phyloP scores from a whole-genome alignment of 345 rosid genomes.

The rapeseed (Brassica napus) region DNA sequence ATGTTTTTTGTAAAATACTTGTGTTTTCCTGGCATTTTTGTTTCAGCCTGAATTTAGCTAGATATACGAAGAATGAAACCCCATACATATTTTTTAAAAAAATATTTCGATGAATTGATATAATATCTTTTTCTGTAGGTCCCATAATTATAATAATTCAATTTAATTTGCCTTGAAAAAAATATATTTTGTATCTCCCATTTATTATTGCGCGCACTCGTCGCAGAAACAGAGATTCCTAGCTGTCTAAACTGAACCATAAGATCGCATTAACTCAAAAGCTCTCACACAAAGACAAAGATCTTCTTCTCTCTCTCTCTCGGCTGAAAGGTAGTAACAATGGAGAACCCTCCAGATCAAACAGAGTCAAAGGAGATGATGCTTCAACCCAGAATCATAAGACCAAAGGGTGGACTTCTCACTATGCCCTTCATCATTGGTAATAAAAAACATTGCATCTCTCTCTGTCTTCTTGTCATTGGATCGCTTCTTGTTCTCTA shows the following conservation, averaged over 20 bases:
- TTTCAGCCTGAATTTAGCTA: slow-evolving; percentile 11
- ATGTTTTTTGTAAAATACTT: not conserved
- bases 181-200: slow-evolving; percentile 1
- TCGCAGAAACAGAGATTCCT: slow-evolving; percentile 45
- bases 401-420: slow-evolving; percentile 62
- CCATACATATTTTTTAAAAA: not conserved
- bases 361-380: slow-evolving; percentile 35
- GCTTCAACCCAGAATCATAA: slow-evolving; percentile 25
- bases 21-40: slow-evolving; percentile 5
- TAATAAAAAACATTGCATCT: slow-evolving; percentile 4
- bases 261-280: slow-evolving; percentile 35
- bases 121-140: not conserved
- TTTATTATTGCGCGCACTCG: slow-evolving; percentile 37
- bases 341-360: slow-evolving; percentile 50
- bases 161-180: not conserved
- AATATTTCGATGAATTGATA: not conserved
- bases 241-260: slow-evolving; percentile 38
- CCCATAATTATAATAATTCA: not conserved
- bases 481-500: not conserved
- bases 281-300: slow-evolving; percentile 33
- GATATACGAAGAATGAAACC: not conserved
- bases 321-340: slow-evolving; percentile 11
- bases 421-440: slow-evolving; percentile 85
- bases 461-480: not conserved
- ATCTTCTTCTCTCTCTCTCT: slow-evolving; percentile 19